A percentile compares a stretch with the other conserved stretches of the same genome.
Evolutionary conservation across 805 yeast genomes (phyloP).

Genomic region (Yarrowia divulgata): DNA sequence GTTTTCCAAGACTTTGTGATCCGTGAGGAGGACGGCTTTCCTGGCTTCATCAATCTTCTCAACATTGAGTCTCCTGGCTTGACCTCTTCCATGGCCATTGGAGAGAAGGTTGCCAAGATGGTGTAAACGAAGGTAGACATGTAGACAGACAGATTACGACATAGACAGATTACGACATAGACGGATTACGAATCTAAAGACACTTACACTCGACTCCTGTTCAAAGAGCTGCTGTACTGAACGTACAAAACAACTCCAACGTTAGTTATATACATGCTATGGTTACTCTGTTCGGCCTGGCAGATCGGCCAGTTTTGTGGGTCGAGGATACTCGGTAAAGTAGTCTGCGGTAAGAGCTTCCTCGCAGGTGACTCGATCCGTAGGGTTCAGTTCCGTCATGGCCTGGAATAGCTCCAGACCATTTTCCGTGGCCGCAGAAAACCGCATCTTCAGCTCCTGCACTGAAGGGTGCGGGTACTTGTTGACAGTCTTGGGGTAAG

Average conservation of each 20-base stretch:
- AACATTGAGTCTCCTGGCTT: slow-evolving; percentile 94
- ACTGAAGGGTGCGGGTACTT: slow-evolving; percentile 85
- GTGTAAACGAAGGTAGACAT: not conserved
- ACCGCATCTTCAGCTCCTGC: slow-evolving; percentile 78
- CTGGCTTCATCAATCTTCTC: slow-evolving; percentile 78
- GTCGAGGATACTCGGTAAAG: slow-evolving; percentile 75
- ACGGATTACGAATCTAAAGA: no score
- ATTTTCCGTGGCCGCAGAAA: slow-evolving; percentile 86
- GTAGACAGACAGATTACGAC: no score
- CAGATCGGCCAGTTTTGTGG: slow-evolving; percentile 69
- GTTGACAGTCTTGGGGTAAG: slow-evolving; percentile 64
- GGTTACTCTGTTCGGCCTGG: slow-evolving; percentile 53
- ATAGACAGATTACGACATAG: no score
- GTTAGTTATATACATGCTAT: not conserved
- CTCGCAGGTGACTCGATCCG: slow-evolving; percentile 69
- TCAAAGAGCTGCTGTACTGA: no score
- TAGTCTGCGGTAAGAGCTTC: slow-evolving; percentile 69
- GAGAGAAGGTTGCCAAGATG: slow-evolving; percentile 61
- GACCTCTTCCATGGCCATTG: slow-evolving; percentile 84
- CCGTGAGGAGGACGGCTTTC: slow-evolving; percentile 69
- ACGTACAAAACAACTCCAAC: no score
- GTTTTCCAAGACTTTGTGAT: slow-evolving; percentile 77
- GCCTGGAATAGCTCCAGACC: slow-evolving; percentile 79
- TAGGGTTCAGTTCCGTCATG: slow-evolving; percentile 80
- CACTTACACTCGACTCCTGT: no score